These are phyloP conservation scores for Populus pruinosa DNA, from an alignment of 345 rosid genomes.

Conservation along the genomic window DNA sequence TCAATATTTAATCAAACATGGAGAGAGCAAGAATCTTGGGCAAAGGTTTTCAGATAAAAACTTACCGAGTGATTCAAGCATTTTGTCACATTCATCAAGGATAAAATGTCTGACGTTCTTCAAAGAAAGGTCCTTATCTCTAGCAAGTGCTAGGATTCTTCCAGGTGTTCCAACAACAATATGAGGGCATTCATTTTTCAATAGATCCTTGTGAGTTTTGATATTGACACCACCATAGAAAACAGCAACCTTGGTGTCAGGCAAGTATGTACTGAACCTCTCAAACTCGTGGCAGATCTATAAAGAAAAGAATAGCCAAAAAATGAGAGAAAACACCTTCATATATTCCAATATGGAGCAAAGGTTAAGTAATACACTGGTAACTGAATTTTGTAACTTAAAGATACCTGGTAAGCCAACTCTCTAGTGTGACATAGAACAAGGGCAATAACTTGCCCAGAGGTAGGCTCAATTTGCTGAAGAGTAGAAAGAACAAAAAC, in stretches of 20 bases:
- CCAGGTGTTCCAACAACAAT: conserved; percentile 99
- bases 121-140: conserved; percentile 91
- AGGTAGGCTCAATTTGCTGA: conserved; percentile 86
- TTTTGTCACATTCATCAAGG: conserved; percentile 98
- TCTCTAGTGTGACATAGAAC: conserved; percentile 94
- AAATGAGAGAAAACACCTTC: not conserved
- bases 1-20: not conserved
- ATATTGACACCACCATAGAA: conserved; percentile 95
- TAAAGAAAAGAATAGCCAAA: not conserved
- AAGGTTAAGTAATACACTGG: not conserved
- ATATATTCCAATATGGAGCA: not conserved
- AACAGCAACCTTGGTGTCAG: conserved; percentile 87
- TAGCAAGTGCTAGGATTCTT: conserved; percentile 77
- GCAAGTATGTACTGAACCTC: conserved; percentile 93
- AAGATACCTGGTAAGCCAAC: conserved; percentile 85
- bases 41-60: not conserved
- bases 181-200: conserved; percentile 98
- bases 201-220: conserved; percentile 79
- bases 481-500: conserved; percentile 86
- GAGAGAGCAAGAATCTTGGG: not conserved
- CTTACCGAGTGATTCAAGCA: conserved; percentile 98
- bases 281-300: conserved; percentile 95
- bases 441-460: conserved; percentile 94
- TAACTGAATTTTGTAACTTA: not conserved
- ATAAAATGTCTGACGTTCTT: conserved; percentile 99